A percentile compares a stretch with the other conserved stretches of the same genome.
phyloP scores from a whole-genome alignment of 306 rosid species.

The Prosopis cineraria region DNA sequence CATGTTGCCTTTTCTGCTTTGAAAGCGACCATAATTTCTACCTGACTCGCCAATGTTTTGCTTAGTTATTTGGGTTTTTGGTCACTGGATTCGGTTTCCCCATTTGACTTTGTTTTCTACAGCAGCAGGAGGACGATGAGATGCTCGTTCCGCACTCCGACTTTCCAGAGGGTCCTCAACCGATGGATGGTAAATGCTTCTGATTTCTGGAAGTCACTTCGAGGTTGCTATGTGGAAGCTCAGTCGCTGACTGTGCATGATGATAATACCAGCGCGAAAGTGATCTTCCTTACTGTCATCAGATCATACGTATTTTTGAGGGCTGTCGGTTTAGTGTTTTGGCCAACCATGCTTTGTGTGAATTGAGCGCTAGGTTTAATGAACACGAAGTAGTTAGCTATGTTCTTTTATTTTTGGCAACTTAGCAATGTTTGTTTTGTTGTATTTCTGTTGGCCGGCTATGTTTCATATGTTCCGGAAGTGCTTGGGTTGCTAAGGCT shows the following conservation, averaged over 20 bases:
- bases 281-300: neutral
- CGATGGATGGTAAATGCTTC: conserved; percentile 53
- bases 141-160: conserved; percentile 52
- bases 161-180: conserved; percentile 53
- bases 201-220: neutral
- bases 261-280: neutral
- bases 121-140: conserved; percentile 54
- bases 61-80: conserved; percentile 40
- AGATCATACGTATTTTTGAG: neutral
- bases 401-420: too few species aligned
- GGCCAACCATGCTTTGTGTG: neutral
- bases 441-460: neutral
- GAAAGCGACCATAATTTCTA: conserved; percentile 10
- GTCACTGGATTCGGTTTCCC: conserved; percentile 37
- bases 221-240: neutral
- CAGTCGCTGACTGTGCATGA: neutral
- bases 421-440: neutral
- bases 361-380: neutral
- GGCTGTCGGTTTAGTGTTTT: neutral
- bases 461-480: neutral
- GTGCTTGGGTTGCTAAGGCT: neutral
- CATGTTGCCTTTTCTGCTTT: neutral
- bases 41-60: neutral
- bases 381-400: neutral
- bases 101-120: conserved; percentile 29